Conservation (phyloP, 2,329 filamentous ascomycete species). For the Cladophialophora carrionii region DNA sequence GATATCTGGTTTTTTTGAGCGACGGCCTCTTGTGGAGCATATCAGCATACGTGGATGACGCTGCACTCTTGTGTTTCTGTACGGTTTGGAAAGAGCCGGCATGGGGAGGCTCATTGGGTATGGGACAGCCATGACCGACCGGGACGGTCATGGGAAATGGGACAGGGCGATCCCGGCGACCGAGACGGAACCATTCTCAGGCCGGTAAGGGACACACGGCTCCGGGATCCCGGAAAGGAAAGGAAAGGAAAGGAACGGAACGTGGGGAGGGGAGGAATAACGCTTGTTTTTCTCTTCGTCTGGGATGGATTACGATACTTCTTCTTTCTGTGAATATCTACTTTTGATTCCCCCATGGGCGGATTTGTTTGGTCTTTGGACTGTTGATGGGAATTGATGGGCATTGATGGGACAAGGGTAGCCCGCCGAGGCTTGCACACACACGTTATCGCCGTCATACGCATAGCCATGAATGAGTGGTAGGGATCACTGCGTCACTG, state of each 20-base stretch:
- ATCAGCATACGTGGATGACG: conserved; percentile 3
- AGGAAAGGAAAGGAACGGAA: neutral
- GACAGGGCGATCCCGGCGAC: neutral
- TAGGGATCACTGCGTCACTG: neutral
- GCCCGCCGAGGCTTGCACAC: neutral
- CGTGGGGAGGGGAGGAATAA: no score
- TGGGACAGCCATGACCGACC: neutral
- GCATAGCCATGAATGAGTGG: neutral
- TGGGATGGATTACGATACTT: conserved; percentile 4
- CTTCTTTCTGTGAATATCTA: conserved; percentile 1
- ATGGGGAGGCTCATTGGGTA: neutral
- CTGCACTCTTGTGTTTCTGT: neutral
- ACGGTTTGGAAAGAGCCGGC: neutral
- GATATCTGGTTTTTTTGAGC: neutral
- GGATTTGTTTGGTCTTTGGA: neutral
- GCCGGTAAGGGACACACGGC: neutral
- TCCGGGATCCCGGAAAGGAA: neutral
- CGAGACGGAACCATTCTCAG: conserved; percentile 3
- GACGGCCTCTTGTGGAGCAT: neutral
- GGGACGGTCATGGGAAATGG: neutral
- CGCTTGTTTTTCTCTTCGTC: neutral
- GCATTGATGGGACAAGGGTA: neutral
- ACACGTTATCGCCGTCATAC: neutral
- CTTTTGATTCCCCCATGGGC: conserved; percentile 7
- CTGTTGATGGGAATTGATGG: neutral